These are phyloP conservation scores for Malbranchea cinnamomea DNA, from an alignment of 2,329 filamentous ascomycete species.

Conservation along the genomic window DNA sequence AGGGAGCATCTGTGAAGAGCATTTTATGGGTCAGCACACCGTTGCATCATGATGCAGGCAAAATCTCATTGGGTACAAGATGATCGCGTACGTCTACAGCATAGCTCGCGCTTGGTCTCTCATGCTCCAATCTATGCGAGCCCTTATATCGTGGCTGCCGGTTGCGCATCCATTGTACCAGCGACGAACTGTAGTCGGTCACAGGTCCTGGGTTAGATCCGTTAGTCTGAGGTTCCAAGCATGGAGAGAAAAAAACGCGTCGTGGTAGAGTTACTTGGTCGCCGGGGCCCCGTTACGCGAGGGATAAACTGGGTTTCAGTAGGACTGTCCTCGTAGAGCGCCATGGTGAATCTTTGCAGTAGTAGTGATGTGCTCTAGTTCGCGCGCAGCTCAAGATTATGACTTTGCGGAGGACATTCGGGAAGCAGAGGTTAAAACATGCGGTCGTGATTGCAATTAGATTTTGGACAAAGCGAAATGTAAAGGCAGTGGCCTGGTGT, in stretches of 20 bases:
- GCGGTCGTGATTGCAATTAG: too few relatives aligned
- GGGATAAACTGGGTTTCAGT: constrained; percentile 18
- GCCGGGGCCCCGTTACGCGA: constrained; percentile 20
- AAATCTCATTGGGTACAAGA: constrained; percentile 9
- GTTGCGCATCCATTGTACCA: constrained; percentile 82
- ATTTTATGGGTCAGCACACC: constrained; percentile 9
- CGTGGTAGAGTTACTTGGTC: constrained; percentile 21
- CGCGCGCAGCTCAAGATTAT: too few relatives aligned
- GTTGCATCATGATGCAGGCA: constrained; percentile 5
- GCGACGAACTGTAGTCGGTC: constrained; percentile 81
- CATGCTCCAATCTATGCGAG: constrained; percentile 55
- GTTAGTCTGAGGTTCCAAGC: background rate
- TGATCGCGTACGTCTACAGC: constrained; percentile 76
- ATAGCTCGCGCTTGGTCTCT: constrained; percentile 77
- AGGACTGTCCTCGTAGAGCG: constrained; percentile 25
- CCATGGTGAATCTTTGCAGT: too few relatives aligned
- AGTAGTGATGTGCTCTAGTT: too few relatives aligned
- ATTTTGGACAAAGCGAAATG: too few relatives aligned
- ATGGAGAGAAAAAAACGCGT: background rate
- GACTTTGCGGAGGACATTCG: too few relatives aligned
- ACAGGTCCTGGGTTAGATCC: constrained; percentile 53
- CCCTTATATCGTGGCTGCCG: constrained; percentile 63
- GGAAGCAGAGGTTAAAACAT: too few relatives aligned
- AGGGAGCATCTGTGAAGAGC: constrained; percentile 56
- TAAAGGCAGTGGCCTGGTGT: too few relatives aligned